Percentiles rank a stretch among this genome's conserved stretches.
Evolutionary conservation across 331 rosid genomes (phyloP).

Genomic region (Malus hybrid): DNA sequence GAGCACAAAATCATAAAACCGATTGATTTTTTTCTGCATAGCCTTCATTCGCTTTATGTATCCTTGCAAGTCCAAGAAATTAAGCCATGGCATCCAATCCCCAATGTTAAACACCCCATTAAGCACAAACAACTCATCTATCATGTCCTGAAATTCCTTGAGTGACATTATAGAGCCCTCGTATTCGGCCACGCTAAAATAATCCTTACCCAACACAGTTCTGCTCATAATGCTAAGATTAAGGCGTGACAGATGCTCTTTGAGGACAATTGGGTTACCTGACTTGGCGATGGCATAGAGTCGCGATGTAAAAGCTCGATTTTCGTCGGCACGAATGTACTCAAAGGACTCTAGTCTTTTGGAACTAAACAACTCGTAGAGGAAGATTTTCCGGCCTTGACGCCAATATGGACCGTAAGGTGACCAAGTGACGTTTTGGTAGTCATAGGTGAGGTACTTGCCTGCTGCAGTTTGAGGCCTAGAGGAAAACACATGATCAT

Average conservation of each 20-base stretch:
- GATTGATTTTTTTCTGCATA: background rate
- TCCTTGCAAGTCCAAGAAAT: constrained; percentile 16
- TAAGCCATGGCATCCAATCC: constrained; percentile 18
- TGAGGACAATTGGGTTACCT: background rate
- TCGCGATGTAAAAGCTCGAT: background rate
- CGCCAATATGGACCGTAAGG: constrained; percentile 8
- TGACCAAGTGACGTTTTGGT: constrained; percentile 2
- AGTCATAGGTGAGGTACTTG: background rate
- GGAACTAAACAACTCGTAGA: background rate
- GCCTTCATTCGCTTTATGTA: constrained; percentile 8
- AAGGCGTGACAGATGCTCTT: background rate
- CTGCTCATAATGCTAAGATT: background rate
- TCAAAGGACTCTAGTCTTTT: constrained; percentile 7
- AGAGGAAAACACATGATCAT: constrained; percentile 9
- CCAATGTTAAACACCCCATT: constrained; percentile 11
- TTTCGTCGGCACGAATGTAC: constrained; percentile 5
- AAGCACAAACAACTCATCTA: constrained; percentile 10
- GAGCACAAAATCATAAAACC: background rate
- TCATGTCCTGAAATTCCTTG: background rate
- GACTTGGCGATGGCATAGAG: background rate
- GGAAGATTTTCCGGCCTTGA: constrained; percentile 3
- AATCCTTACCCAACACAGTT: constrained; percentile 13
- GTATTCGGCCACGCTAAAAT: background rate
- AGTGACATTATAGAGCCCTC: background rate
- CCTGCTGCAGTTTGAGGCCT: constrained; percentile 13